Conservation (phyloP, 495 filamentous ascomycete species). For the Hyaloscypha bicolor region DNA sequence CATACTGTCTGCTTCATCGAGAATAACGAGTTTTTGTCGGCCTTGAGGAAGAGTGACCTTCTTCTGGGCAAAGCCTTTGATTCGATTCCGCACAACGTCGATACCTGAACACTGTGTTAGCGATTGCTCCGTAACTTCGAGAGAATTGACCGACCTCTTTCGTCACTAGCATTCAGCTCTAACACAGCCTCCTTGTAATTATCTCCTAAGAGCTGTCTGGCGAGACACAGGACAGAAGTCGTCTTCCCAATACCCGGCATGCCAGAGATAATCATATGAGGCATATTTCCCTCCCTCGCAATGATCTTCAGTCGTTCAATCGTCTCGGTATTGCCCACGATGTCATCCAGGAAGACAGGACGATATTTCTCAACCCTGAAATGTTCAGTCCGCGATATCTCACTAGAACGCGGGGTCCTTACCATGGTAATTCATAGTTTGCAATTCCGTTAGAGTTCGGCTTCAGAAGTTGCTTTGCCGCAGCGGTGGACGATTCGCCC, state of each 20-base stretch:
- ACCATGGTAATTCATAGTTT: conserved; percentile 93
- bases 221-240: conserved; percentile 91
- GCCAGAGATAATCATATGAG: conserved; percentile 97
- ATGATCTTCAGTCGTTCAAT: conserved; percentile 98
- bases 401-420: conserved; percentile 33
- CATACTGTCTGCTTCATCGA: conserved; percentile 98
- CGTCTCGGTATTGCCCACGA: conserved; percentile 97
- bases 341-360: conserved; percentile 89
- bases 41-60: conserved; percentile 94
- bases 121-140: neutral
- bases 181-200: conserved; percentile 97
- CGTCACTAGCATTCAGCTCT: conserved; percentile 94
- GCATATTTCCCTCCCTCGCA: conserved; percentile 98
- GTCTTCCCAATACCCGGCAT: conserved; percentile 99
- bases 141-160: conserved; percentile 64
- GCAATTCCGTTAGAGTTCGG: conserved; percentile 61
- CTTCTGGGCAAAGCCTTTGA: conserved; percentile 99
- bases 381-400: conserved; percentile 24
- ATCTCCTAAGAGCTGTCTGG: conserved; percentile 87
- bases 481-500: conserved; percentile 78
- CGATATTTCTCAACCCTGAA: conserved; percentile 98
- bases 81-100: conserved; percentile 97
- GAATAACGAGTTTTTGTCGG: conserved; percentile 93
- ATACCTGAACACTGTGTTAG: conserved; percentile 58
- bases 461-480: conserved; percentile 66